Evolutionary conservation across 306 rosid genomes (phyloP).

Genomic region (Neltuma alba): DNA sequence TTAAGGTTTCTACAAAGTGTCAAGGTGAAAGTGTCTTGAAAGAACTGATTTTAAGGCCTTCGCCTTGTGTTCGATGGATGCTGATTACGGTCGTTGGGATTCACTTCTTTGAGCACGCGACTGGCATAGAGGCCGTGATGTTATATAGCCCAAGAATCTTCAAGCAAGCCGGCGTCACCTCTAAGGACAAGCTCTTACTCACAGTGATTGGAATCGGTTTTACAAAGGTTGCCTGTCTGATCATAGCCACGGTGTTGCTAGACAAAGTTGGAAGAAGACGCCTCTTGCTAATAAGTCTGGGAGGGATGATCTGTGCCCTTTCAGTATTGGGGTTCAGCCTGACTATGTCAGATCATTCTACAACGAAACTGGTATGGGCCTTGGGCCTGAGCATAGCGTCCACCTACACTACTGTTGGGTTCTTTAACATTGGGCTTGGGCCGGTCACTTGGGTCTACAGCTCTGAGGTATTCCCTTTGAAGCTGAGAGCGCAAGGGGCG

Average conservation of each 20-base stretch:
- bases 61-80: conserved; percentile 66
- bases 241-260: conserved; percentile 52
- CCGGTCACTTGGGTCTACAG: conserved; percentile 85
- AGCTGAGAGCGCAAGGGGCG: conserved; percentile 71
- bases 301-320: conserved; percentile 57
- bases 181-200: conserved; percentile 62
- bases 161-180: conserved; percentile 64
- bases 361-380: conserved; percentile 52
- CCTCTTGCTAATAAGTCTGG: conserved; percentile 52
- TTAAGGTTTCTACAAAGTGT: not conserved
- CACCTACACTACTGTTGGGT: conserved; percentile 56
- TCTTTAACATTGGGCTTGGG: conserved; percentile 72
- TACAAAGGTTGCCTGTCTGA: conserved; percentile 51
- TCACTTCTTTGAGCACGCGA: conserved; percentile 78
- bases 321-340: conserved; percentile 54
- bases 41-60: conserved; percentile 61
- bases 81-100: conserved; percentile 67
- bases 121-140: conserved; percentile 83
- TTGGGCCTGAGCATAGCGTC: conserved; percentile 55
- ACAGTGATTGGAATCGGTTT: conserved; percentile 75
- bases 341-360: conserved; percentile 57
- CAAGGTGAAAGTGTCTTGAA: conserved; percentile 63
- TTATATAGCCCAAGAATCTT: conserved; percentile 84
- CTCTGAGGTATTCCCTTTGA: conserved; percentile 79
- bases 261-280: conserved; percentile 70